Base-by-base conservation (phyloP, 2,329 filamentous ascomycete species). In the Botrytis deweyae region DNA sequence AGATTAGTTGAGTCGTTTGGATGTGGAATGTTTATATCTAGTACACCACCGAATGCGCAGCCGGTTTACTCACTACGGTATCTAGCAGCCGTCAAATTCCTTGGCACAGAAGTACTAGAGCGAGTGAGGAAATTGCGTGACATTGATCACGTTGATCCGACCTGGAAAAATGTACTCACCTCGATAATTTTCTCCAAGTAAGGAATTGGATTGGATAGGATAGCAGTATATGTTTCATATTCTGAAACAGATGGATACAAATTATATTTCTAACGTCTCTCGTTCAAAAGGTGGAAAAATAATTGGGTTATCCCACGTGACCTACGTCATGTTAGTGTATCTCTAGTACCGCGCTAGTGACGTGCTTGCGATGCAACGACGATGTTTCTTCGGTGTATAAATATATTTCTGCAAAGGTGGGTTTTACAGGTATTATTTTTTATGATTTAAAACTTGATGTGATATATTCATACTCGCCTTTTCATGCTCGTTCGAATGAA, bases 401-500 rank as follows among this genome's bases (percentile, higher is more conserved):
- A 55, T 52, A 6, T 2, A 16, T n/a, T 7, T 14, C 3, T 14
- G 49, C 12, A 55, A 3, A 7, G 25, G 8, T 16, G 25, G 3
- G 6, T n/a, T n/a, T 2, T 55, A 25, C 5, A 5, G 2, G 14
- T 14, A 6, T n/a, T n/a, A 7, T 52, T 16, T 55, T 29, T 18
- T 42, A 3, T 16, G 3, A 16, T 55, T 16, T 29, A 3, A 1
- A 3, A 6, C 0, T 55, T 1, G 1, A 16, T 29, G 4, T 0
- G 14, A 16, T 42, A 29, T 18, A 8, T 29, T 3, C 5, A 3
- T 55, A 0, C 18, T 58, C n/a, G n/a, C 14, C 52, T 18, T 18
- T 18, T 18, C 7, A 3, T 58, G 6, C n/a, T 29, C 14, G 2
- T 58, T 58, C n/a, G 52, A 29, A 58, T 8, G 52, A 58, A 29